Conservation (phyloP, 1,284 basidiomycete species). For the Erythrobasidium hasegawianum region DNA sequence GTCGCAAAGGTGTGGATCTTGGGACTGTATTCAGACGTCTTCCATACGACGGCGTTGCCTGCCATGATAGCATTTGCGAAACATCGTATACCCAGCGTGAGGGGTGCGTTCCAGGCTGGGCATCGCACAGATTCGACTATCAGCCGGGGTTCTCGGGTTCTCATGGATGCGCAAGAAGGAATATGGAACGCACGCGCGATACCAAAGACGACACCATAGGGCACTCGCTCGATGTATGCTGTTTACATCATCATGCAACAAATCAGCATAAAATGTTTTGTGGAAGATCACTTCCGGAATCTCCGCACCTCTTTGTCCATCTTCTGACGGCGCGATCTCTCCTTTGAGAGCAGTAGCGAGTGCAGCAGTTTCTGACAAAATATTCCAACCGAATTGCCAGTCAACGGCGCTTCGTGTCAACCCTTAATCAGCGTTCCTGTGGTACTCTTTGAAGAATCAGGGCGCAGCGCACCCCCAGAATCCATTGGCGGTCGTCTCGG, state of each 20-base stretch:
- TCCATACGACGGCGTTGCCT: conserved; percentile 45
- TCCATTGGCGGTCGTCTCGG: conserved; percentile 38
- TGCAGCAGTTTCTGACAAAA: conserved; percentile 33
- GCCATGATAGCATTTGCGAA: conserved; percentile 49
- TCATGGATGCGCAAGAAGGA: not conserved
- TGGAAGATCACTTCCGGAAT: not conserved
- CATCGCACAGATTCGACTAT: not conserved
- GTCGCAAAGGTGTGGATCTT: conserved; percentile 45
- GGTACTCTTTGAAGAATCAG: conserved; percentile 13
- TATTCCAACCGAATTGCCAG: conserved; percentile 15
- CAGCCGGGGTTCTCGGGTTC: not conserved
- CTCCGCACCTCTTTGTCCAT: conserved; percentile 17
- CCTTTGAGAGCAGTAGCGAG: conserved; percentile 36
- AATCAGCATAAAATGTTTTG: conserved; percentile 6
- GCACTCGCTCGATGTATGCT: conserved; percentile 43
- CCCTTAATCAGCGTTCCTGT: not conserved
- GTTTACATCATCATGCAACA: not conserved
- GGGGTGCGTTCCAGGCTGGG: conserved; percentile 47
- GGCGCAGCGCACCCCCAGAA: conserved; percentile 33
- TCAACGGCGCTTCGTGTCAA: conserved; percentile 32
- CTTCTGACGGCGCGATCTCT: conserved; percentile 27
- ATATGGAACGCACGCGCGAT: conserved; percentile 40
- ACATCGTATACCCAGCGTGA: conserved; percentile 46
- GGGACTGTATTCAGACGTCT: conserved; percentile 47
- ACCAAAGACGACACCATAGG: conserved; percentile 43